Evolutionary conservation across 768 basidiomycete species (phyloP).

Genomic region (Leccinum longicurvipes): DNA sequence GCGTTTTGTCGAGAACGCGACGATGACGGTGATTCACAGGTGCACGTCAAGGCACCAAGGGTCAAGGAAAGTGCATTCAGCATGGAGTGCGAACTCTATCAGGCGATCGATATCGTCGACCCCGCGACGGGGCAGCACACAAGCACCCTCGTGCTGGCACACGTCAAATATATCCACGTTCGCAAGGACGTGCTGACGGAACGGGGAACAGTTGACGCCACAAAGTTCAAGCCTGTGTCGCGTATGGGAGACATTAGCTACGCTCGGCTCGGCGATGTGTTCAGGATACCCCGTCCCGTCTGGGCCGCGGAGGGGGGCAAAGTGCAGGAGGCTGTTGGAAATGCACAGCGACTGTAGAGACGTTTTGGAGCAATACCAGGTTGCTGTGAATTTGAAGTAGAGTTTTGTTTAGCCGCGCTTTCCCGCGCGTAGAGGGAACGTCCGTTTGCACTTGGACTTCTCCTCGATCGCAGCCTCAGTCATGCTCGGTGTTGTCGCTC

Average conservation of each 20-base stretch:
- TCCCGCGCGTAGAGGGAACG: not conserved
- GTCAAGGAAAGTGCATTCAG: conserved; percentile 47
- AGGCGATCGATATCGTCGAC: conserved; percentile 35
- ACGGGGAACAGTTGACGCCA: conserved; percentile 34
- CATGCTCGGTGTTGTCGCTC: not conserved
- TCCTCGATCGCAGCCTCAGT: no score
- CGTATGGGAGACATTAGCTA: conserved; percentile 41
- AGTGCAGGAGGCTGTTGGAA: not conserved
- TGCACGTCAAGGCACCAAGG: conserved; percentile 37
- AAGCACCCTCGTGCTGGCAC: conserved; percentile 37
- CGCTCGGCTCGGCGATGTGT: conserved; percentile 27
- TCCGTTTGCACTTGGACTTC: no score
- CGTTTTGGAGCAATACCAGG: no score
- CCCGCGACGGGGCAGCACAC: conserved; percentile 27
- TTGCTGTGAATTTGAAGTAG: no score
- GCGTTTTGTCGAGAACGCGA: not conserved
- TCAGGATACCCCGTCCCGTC: conserved; percentile 22
- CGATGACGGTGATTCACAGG: conserved; percentile 18
- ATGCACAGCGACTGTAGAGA: conserved; percentile 3
- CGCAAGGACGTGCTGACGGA: conserved; percentile 40
- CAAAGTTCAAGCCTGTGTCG: conserved; percentile 34
- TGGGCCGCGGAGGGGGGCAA: conserved; percentile 22
- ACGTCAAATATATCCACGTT: conserved; percentile 42
- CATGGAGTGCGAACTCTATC: conserved; percentile 40
- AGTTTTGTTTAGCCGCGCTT: no score